Base-by-base conservation (phyloP, 2,329 filamentous ascomycete species). In the Pseudogymnoascus sp. region DNA sequence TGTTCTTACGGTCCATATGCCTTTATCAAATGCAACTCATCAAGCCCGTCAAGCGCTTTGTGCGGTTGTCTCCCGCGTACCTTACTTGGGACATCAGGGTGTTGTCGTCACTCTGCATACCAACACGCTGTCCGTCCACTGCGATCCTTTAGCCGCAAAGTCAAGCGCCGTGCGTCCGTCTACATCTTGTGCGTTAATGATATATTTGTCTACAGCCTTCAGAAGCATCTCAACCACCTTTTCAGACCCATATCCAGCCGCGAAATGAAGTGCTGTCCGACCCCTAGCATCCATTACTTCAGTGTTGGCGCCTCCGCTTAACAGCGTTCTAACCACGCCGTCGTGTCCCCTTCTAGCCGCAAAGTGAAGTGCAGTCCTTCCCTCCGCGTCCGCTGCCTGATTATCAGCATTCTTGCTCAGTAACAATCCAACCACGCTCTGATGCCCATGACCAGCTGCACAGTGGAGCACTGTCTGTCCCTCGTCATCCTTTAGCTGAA, bases 381-480 rank as follows among this genome's bases (percentile, higher is more conserved):
- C 14, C 36, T 39, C 36, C 16, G 36, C 14, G 36, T 39, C 36
- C 36, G 36, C 14, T n/a, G 36, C 36, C 36, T 39, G 36, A 16
- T 39, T 39, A 39, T 39, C 36, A n/a, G 4, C 36, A 39, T 39
- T 39, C 36, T 39, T 39, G 14, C 36, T 39, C 14, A 39, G 14
- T 39, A 39, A 39, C 6, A 39, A 39, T 16, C 16, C 36, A 16
- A 39, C 36, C 36, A 39, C 36, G 36, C 36, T 39, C 36, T 5
- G 36, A 39, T 39, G 36, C 14, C 36, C 36, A 12, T 39, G 36
- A n/a, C 36, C 36, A 39, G 36, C 36, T 16, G 36, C 68, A 70
- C 34, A 67, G 64, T 42, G 66, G 62, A 16, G 66, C 66, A 1
- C 64, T 66, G 26, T 67, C 66, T 21, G 67, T 66, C 7, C 36